Base-by-base conservation (phyloP, 1,284 basidiomycete species). In the Hortiboletus rubellus region DNA sequence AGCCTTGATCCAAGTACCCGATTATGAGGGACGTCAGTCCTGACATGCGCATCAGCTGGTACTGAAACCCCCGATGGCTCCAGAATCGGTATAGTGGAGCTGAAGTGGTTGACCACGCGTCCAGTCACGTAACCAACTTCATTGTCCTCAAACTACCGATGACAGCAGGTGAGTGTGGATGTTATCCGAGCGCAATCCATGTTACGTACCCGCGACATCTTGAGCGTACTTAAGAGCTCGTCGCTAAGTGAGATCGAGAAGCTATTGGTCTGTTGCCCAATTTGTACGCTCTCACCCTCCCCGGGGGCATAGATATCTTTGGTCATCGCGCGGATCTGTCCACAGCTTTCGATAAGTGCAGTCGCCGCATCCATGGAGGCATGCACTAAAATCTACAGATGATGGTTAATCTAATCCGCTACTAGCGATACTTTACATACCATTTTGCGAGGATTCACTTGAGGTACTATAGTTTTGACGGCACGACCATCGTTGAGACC, bases 401-500 rank as follows among this genome's bases (percentile, higher is more conserved):
- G 47, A 27, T 52, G 31, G 57, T 51, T 6, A 48, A 27, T 27
- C 38, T 22, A 58, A 49, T 62, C 61, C 55, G 46, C 17, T 31
- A 33, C 5, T 45, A n/a, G 49, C 34, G 11, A 41, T 2, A 38
- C 33, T 45, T 50, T 46, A 56, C 79, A 57, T 57, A 93, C 94
- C 82, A 97, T 87, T 78, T 95, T 96, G 18, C 97, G 84, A 30
- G 97, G 97, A 69, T 97, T 95, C 54, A 99, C 86, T 76, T 98
- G 94, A 3, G 96, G 93, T 12, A 99, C 87, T 60, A 99, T 96
- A 1, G 92, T 96, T 74, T 98, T 98, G 61, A 98, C 88, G 7
- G 97, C 95, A 59, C 96, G 88, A 2, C 96, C 96, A 67, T 99
- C 97, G 69, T 95, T 96, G 55, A 97, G 75, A 31, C 97, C 97